Evolutionary conservation across 1,284 basidiomycete species (phyloP), one percentile per base, ranked within the genome.

Genomic region (Moniliella sp.): DNA sequence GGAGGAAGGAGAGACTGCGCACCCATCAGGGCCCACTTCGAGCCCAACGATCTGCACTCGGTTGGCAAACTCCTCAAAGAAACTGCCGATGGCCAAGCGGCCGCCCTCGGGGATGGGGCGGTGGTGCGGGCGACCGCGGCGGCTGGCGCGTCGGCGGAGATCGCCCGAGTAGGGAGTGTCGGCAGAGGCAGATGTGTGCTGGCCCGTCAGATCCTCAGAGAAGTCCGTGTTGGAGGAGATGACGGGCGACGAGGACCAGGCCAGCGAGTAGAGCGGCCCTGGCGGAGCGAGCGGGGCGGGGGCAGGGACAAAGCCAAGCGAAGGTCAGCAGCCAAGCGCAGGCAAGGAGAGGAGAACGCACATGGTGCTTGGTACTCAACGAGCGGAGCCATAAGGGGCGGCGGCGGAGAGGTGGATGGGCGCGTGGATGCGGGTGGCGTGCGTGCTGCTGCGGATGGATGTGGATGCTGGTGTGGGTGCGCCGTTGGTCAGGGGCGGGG

Each of bases 51-150:
- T 41, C 39, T 58, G 57, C 28, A 60, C 51, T 13, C 48, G 40
- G 29, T 60, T 60, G 23, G 46, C 44, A 30, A 50, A 52, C 35
- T 58, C 49, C 26, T 58, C 55, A 5, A 56, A 39, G 28, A 58
- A 57, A 8, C 46, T 50, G 11, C 57, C 55, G 3, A 60, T 42
- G 11, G 57, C 57, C 16, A 60, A 34, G 7, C 55, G 31, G 0
- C 50, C 42, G 13, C 40, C 40, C n/a, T 23, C 21, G 21, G 21
- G 21, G 7, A 23, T 23, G n/a, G 21, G 8, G 21, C 21, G 21
- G 21, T 23, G 21, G n/a, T 23, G 7, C 21, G 21, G n/a, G 8
- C n/a, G 7, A 23, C 21, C n/a, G 8, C 21, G 7, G 7, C 21
- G 7, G 21, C 21, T 23, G 8, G n/a, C 8, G 21, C n/a, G 7